Base-by-base conservation (phyloP, 768 basidiomycete genomes). In the Scleroderma citrinum region DNA sequence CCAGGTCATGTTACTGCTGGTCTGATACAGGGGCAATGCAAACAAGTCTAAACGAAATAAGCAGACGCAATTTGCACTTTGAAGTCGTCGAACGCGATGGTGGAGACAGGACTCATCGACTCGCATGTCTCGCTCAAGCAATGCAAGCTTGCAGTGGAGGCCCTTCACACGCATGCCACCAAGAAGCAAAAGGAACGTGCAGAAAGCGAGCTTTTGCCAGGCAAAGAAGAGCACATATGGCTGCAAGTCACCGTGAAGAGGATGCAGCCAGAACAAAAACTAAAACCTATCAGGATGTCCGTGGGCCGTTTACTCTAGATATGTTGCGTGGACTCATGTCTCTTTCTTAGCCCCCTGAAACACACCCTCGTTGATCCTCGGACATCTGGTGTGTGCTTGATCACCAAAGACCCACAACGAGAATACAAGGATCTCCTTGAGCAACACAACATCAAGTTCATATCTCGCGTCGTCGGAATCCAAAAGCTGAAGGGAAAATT, bases 401-500 rank as follows among this genome's bases (percentile, higher is more conserved):
- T 99, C 67, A 87, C 87, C 44, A 98, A 97, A 70, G 91, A 95
- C 65, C 95, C 95, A 2, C 95, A 98, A 59, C 75, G 95, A 39
- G 78, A 92, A 63, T 99, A 97, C 76, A 99, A 99, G 67, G 91
- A 95, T 63, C 83, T 96, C 11, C 74, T 99, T 7, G 83, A 82
- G 41, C 69, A 71, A 43, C 73, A 88, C 39, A 76, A 81, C 44
- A 82, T 99, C 73, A 87, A 85, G 58, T 99, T 97, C 57, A 85
- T 99, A 62, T 84, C 81, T 23, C 76, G 93, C 31, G 92, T 98
- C 32, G 90, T 98, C 41, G 95, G 92, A 16, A 69, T 97, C 39
- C 76, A 77, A 52, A 97, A 99, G 66, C 77, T 99, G 51, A 92
- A 89, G 71, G 95, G 95, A 20, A 97, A 97, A 69, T 92, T 88